phyloP scores from a whole-genome alignment of 148 eudicot genomes.

The Cornus suecica region DNA sequence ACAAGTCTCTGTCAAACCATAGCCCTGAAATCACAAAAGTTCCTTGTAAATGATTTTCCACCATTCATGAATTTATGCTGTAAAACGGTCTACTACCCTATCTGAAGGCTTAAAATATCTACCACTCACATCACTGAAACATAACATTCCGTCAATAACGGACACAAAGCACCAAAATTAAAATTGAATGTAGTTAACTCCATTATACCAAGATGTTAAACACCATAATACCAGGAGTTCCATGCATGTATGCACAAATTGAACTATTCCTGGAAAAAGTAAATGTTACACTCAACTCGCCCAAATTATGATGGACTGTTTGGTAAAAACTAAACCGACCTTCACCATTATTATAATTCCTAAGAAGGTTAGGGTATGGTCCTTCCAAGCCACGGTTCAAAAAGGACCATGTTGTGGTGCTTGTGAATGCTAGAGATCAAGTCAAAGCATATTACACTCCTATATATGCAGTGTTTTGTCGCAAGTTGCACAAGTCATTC shows the following conservation, averaged over 20 bases:
- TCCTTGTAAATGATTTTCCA: not conserved
- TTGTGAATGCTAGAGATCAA: no score
- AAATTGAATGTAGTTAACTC: not conserved
- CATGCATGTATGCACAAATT: not conserved
- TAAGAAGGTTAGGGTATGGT: no score
- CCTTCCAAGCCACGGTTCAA: no score
- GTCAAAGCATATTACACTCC: no score
- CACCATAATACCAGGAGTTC: not conserved
- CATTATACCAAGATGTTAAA: not conserved
- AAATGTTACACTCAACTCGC: not conserved
- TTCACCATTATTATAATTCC: no score
- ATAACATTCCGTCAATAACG: not conserved
- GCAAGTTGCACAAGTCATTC: no score
- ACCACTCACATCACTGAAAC: not conserved
- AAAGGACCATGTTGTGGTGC: no score
- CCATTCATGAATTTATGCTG: not conserved
- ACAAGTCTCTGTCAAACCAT: constrained; percentile 88
- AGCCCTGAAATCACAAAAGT: constrained; percentile 52
- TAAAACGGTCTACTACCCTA: not conserved
- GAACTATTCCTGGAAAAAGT: not conserved
- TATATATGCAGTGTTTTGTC: no score
- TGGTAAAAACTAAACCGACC: not conserved
- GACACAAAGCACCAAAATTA: not conserved
- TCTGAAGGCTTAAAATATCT: not conserved
- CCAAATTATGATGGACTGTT: not conserved